Base-by-base conservation (phyloP, 305 asterid species). In the Fraxinus dipetala region DNA sequence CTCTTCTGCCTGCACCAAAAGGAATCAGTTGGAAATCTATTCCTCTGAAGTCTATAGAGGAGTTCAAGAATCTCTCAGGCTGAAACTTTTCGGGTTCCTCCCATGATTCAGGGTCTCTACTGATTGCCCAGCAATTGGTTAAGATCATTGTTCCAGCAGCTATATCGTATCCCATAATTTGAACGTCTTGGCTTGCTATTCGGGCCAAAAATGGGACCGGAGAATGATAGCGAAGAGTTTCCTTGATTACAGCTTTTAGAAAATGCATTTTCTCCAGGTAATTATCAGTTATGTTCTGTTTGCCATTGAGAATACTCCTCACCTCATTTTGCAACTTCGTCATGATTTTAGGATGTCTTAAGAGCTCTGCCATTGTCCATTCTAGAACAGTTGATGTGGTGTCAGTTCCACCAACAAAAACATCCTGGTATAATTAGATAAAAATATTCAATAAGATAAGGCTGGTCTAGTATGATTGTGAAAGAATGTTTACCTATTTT, bases 161-260 rank as follows among this genome's bases (percentile, higher is more conserved):
- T 34, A 87, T 51, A 0, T 84, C 81, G 14, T 84, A 84, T 30
- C 89, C 89, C 87, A 82, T 84, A 0, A 84, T 34, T 26, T 77
- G 59, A 20, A 78, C 77, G 78, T 82, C 85, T 82, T 79, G 14
- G 26, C 83, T 61, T 6, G 89, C 83, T 84, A 54, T 54, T 22
- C 87, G 48, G 0, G 89, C 81, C n/a, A 87, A 63, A 9, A 87
- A 61, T 18, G 89, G 89, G 65, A 86, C 77, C 1, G 87, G 89
- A 79, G 87, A 84, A 80, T 87, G 89, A 11, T 78, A 36, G 0
- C 87, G 85, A 18, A 84, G 61, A 51, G 22, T 51, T 16, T 51
- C 61, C 61, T 51, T 51, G 61, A 51, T 51, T 16, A 51, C 61
- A 18, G 85, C 85, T 79, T 81, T 84, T 7, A 86, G 45, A 6